Conservation (phyloP, 2,329 filamentous ascomycete species). For the Aspergillus transmontanensis region DNA sequence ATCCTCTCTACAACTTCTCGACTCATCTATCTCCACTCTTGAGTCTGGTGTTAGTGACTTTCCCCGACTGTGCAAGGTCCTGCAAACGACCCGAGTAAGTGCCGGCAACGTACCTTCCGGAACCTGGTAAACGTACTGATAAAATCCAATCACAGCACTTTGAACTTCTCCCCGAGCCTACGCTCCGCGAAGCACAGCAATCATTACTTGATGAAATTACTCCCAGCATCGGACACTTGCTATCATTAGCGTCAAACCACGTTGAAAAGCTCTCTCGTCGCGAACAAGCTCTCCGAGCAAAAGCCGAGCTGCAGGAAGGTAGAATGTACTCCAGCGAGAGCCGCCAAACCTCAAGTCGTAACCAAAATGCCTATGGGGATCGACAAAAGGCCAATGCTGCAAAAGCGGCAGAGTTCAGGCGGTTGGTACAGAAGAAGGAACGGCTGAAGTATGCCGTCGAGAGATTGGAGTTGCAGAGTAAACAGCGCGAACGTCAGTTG, state of each 20-base stretch:
- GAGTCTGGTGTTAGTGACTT: slow-evolving; percentile 66
- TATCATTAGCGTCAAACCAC: slow-evolving; percentile 79
- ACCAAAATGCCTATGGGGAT: slow-evolving; percentile 23
- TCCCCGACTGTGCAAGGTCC: slow-evolving; percentile 62
- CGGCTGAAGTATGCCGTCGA: slow-evolving; percentile 84
- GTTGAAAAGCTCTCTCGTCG: slow-evolving; percentile 80
- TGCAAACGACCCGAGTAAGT: slow-evolving; percentile 63
- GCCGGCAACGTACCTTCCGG: neutral
- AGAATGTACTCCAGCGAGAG: slow-evolving; percentile 53
- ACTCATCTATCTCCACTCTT: slow-evolving; percentile 64
- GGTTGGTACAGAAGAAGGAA: slow-evolving; percentile 79
- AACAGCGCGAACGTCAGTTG: slow-evolving; percentile 72
- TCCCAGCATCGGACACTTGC: slow-evolving; percentile 78
- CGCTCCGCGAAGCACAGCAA: slow-evolving; percentile 78
- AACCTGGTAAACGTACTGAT: neutral
- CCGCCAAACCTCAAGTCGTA: slow-evolving; percentile 25
- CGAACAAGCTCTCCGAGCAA: slow-evolving; percentile 80
- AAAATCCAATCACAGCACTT: slow-evolving; percentile 66
- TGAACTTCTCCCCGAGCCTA: slow-evolving; percentile 84
- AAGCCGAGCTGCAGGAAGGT: slow-evolving; percentile 80
- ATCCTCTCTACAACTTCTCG: slow-evolving; percentile 62
- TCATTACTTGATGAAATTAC: slow-evolving; percentile 85
- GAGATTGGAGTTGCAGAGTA: slow-evolving; percentile 80
- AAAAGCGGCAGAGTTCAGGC: slow-evolving; percentile 64
- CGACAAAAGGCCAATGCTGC: slow-evolving; percentile 28